A percentile compares a stretch with the other conserved stretches of the same genome.
These are phyloP conservation scores for Trichosporon inkin DNA, from an alignment of 1,284 basidiomycete species.

Conservation along the genomic window DNA sequence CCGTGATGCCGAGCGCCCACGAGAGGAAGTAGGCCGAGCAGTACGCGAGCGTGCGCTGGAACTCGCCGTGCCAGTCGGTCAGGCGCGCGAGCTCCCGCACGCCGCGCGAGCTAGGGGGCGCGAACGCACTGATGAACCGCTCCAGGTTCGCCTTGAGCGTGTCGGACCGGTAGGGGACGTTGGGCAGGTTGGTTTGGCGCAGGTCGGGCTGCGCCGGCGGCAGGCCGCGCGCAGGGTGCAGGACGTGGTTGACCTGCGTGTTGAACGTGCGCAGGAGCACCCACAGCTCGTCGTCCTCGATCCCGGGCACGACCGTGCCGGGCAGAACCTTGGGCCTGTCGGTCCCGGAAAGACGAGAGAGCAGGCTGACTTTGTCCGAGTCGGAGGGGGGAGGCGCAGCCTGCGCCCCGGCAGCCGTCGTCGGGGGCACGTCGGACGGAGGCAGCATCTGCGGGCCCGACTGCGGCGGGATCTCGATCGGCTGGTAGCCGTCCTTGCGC, in stretches of 20 bases:
- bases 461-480: no score
- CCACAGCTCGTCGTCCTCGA: conserved; percentile 51
- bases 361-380: no score
- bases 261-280: conserved; percentile 50
- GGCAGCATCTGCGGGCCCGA: no score
- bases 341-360: no score
- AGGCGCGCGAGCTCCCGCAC: conserved; percentile 55
- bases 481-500: no score
- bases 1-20: conserved; percentile 52
- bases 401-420: no score
- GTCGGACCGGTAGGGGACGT: conserved; percentile 47
- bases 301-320: conserved; percentile 49
- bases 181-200: conserved; percentile 13
- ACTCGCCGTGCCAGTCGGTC: conserved; percentile 53
- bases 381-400: no score
- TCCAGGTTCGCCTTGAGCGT: conserved; percentile 55
- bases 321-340: conserved; percentile 39
- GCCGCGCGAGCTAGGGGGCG: conserved; percentile 53
- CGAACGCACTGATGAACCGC: conserved; percentile 55
- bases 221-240: conserved; percentile 39
- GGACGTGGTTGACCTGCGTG: conserved; percentile 50
- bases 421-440: no score
- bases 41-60: conserved; percentile 52
- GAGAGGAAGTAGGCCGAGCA: conserved; percentile 53
- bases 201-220: conserved; percentile 47